Base-by-base conservation (phyloP, 2,329 filamentous ascomycete genomes). In the Neoascochyta sp. region DNA sequence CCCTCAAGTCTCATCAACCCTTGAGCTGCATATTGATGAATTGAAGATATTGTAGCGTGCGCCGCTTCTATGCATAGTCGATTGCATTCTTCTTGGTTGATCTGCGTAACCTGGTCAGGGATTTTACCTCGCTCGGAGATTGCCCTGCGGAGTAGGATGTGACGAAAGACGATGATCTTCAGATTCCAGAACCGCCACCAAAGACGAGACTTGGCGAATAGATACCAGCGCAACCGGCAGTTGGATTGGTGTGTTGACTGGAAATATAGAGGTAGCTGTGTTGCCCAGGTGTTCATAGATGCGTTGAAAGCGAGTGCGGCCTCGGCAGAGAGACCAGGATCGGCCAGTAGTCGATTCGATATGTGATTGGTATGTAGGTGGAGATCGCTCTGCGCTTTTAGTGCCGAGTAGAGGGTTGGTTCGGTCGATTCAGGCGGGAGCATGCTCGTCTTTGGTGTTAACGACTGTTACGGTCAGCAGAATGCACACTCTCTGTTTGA, bases 141-240 rank as follows among this genome's bases (percentile, higher is more conserved):
- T 6, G 49, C 49, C 24, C 32, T 36, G 9, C 47, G 45, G 14
- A 52, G 36, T 16, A 52, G 24, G 8, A 52, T 47, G 20, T 52
- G 49, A 15, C 49, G 45, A 23, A 50, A 51, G 1, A 50, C 37
- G 9, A 52, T 52, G 7, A 52, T 52, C 16, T 51, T 50, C 4
- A 52, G 34, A 18, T 52, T 52, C 49, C 49, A 52, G 8, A 44
- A 44, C 25, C 49, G 43, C 49, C 49, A 52, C 49, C 49, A 52
- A 5, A 49, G 20, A 4, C 49, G 39, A 10, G 49, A 46, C 16
- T 41, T 43, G 2, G 49, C 49, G 16, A 52, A 52, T 7, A 40
- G 16, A 13, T 45, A 50, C 45, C 45, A 52, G 2, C 43, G 39
- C 9, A 32, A 34, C 15, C 41, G 29, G 17, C 29, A 34, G 3